Percentiles rank a stretch among this genome's conserved stretches.
Evolutionary conservation across 805 yeast genomes (phyloP).

Genomic region (Cyberlindnera maclurae): DNA sequence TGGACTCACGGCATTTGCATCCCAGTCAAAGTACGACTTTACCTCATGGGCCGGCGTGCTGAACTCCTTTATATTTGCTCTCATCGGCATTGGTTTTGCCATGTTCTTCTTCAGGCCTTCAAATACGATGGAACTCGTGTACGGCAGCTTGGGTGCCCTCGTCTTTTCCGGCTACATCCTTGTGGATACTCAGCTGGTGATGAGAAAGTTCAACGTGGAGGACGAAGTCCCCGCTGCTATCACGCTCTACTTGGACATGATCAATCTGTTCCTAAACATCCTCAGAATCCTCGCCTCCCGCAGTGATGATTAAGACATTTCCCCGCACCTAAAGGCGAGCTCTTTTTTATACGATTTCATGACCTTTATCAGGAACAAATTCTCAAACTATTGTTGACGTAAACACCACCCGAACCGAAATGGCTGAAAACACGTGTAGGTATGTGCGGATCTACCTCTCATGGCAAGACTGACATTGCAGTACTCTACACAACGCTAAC

Average conservation of each 20-base stretch:
- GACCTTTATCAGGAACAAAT: too few species aligned
- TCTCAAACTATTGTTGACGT: too few species aligned
- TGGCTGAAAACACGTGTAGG: too few species aligned
- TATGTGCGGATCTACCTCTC: too few species aligned
- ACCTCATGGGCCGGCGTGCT: constrained; percentile 57
- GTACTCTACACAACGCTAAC: constrained; percentile 42
- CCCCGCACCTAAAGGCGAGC: too few species aligned
- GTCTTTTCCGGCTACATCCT: constrained; percentile 66
- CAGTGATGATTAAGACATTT: constrained; percentile 16
- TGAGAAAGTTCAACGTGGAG: constrained; percentile 70
- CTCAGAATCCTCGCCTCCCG: constrained; percentile 49
- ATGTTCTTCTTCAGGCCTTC: constrained; percentile 56
- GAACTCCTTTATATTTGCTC: constrained; percentile 51
- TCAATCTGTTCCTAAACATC: constrained; percentile 73
- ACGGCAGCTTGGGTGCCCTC: constrained; percentile 68
- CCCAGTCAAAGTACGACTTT: constrained; percentile 73
- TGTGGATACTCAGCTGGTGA: constrained; percentile 74
- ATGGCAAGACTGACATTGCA: background rate
- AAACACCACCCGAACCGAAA: too few species aligned
- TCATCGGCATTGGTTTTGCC: constrained; percentile 69
- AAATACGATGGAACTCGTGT: constrained; percentile 51
- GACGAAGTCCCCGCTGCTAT: constrained; percentile 83
- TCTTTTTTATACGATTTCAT: too few species aligned
- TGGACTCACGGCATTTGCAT: constrained; percentile 72
- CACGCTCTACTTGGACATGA: constrained; percentile 69